phyloP scores from a whole-genome alignment of 345 rosid genomes.

The Rhizophora apiculata region DNA sequence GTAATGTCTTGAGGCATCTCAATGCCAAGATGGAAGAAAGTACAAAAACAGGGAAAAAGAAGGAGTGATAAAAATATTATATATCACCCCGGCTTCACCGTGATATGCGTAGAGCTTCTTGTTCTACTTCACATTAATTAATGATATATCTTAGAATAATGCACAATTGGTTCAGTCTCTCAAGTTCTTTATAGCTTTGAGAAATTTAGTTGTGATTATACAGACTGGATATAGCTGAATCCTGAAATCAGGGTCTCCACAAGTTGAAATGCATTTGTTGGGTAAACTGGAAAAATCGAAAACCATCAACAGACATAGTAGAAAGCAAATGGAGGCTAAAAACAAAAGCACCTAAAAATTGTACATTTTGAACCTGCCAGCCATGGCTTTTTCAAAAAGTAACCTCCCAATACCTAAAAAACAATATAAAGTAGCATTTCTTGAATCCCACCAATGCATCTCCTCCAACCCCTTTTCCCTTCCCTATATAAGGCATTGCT shows the following conservation, averaged over 20 bases:
- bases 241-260: background rate
- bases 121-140: background rate
- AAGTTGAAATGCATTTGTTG: background rate
- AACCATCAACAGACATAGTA: constrained; percentile 14
- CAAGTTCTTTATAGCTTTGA: too few species aligned
- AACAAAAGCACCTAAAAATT: constrained; percentile 5
- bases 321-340: constrained; percentile 21
- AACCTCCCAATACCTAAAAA: background rate
- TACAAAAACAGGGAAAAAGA: background rate
- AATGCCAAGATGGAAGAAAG: too few species aligned
- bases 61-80: background rate
- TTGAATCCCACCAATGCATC: constrained; percentile 21
- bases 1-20: too few species aligned
- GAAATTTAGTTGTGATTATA: background rate
- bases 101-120: background rate
- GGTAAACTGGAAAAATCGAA: constrained; percentile 7
- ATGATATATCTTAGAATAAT: too few species aligned
- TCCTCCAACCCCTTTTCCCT: constrained; percentile 6
- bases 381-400: constrained; percentile 5
- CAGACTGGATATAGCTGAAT: background rate
- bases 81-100: background rate
- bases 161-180: too few species aligned
- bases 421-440: constrained; percentile 10
- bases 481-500: constrained; percentile 15
- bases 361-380: constrained; percentile 14